phyloP scores from a whole-genome alignment of 768 basidiomycete species.

The Lactarius sp. region DNA sequence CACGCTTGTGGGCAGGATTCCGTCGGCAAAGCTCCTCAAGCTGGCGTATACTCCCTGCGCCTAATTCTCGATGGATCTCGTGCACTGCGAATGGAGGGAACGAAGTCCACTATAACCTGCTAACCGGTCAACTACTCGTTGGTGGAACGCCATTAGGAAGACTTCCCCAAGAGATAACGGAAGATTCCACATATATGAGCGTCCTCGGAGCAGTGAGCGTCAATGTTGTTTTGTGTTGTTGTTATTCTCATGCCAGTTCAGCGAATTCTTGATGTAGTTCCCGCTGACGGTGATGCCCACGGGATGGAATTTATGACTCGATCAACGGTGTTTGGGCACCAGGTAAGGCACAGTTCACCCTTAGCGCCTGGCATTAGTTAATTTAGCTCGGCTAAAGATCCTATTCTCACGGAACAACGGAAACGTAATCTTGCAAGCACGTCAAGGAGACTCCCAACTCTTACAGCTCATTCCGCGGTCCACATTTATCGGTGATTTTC shows the following conservation, averaged over 20 bases:
- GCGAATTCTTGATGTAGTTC: slow-evolving; percentile 10
- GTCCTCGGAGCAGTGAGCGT: slow-evolving; percentile 34
- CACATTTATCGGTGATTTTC: too few species aligned
- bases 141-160: slow-evolving; percentile 36
- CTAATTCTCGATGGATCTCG: too few species aligned
- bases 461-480: too few species aligned
- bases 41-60: too few species aligned
- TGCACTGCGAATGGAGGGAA: too few species aligned
- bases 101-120: too few species aligned
- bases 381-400: neutral
- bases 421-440: neutral
- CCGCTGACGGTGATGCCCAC: neutral
- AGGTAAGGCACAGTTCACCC: neutral
- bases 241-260: neutral
- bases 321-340: slow-evolving; percentile 2
- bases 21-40: neutral
- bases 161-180: slow-evolving; percentile 25
- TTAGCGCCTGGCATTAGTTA: too few species aligned
- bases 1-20: neutral
- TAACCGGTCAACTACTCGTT: slow-evolving; percentile 37
- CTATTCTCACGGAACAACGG: neutral
- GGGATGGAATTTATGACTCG: neutral
- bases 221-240: too few species aligned
- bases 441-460: neutral
- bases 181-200: slow-evolving; percentile 33